These are phyloP conservation scores for Ceriops tagal DNA, from an alignment of 345 rosid species.

Conservation along the genomic window DNA sequence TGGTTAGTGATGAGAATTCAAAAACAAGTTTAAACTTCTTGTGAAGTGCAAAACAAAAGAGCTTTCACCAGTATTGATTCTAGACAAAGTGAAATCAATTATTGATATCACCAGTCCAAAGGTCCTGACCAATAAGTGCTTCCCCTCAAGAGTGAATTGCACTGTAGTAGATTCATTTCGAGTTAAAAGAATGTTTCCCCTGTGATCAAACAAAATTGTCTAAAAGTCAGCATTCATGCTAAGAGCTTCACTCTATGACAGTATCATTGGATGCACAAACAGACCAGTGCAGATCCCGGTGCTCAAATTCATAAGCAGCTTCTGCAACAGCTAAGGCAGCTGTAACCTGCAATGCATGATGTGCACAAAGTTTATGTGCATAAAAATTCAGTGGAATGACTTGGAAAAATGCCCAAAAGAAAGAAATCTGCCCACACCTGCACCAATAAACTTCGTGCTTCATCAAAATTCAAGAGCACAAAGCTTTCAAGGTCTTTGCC, in stretches of 20 bases:
- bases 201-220: slow-evolving; percentile 22
- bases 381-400: not conserved
- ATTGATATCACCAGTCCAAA: slow-evolving; percentile 65
- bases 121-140: slow-evolving; percentile 42
- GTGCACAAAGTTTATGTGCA: not conserved
- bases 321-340: slow-evolving; percentile 91
- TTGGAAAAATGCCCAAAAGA: not conserved
- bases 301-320: slow-evolving; percentile 93
- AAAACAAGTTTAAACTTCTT: not conserved
- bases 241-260: not conserved
- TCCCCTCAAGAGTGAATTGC: slow-evolving; percentile 62
- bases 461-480: slow-evolving; percentile 70
- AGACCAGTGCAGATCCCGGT: slow-evolving; percentile 90
- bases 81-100: slow-evolving; percentile 89
- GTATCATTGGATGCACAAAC: slow-evolving; percentile 9
- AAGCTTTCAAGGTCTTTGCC: slow-evolving; percentile 96
- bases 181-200: slow-evolving; percentile 86
- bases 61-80: slow-evolving; percentile 75
- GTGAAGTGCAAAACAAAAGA: slow-evolving; percentile 1
- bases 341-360: slow-evolving; percentile 55
- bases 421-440: slow-evolving; percentile 46
- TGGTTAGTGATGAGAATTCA: slow-evolving; percentile 6
- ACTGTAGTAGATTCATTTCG: slow-evolving; percentile 52
- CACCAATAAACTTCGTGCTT: slow-evolving; percentile 72
- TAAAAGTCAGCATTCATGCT: slow-evolving; percentile 2